Conservation (phyloP, 2,329 filamentous ascomycete genomes). For the Stemphylium lycopersici region DNA sequence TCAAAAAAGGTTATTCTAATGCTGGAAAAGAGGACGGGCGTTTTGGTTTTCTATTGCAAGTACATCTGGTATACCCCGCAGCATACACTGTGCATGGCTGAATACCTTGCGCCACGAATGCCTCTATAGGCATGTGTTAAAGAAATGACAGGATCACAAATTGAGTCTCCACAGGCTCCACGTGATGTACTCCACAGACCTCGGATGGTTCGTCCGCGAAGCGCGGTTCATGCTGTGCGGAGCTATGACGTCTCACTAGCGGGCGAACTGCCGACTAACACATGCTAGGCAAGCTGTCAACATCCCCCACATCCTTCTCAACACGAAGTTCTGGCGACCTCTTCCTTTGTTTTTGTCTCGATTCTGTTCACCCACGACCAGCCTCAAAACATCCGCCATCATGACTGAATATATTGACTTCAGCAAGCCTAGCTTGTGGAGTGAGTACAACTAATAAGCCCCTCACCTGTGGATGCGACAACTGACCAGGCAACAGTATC, state of each 20-base stretch:
- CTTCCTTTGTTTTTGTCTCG: background rate
- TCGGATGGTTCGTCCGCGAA: conserved; percentile 2
- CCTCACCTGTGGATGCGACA: conserved; percentile 2
- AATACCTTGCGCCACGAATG: background rate
- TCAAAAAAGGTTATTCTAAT: background rate
- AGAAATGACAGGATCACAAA: background rate
- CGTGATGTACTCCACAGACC: background rate
- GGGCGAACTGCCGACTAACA: conserved; percentile 23
- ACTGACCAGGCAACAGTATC: conserved; percentile 64
- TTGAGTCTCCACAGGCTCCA: background rate
- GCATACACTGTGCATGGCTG: background rate
- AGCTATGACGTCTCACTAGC: conserved; percentile 42
- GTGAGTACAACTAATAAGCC: conserved; percentile 42
- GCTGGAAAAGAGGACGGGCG: too few relatives aligned
- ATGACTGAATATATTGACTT: conserved; percentile 50
- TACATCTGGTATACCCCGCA: conserved; percentile 8
- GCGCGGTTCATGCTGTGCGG: background rate
- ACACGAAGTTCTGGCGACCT: conserved; percentile 1
- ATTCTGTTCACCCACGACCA: background rate
- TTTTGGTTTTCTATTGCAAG: background rate
- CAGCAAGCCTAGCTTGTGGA: conserved; percentile 55
- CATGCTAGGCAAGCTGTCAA: conserved; percentile 31
- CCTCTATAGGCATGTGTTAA: background rate
- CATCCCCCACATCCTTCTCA: conserved; percentile 23
- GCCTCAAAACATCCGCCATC: background rate